Percentiles rank a stretch among this genome's conserved stretches.
phyloP scores from a whole-genome alignment of 768 basidiomycete species.

The Krasilnikovozyma curviuscula region DNA sequence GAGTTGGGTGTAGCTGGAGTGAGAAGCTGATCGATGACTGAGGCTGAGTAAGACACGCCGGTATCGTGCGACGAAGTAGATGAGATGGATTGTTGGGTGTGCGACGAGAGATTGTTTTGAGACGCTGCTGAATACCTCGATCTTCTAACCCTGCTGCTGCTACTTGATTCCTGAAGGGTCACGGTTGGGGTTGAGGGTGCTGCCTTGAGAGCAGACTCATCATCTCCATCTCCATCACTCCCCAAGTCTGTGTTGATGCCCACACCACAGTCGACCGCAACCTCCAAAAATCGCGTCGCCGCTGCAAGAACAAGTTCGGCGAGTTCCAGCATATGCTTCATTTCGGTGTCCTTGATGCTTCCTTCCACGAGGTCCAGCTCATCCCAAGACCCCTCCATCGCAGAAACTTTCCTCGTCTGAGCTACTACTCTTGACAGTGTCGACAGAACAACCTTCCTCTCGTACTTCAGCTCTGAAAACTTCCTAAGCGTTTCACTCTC shows the following conservation, averaged over 20 bases:
- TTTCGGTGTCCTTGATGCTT: constrained; percentile 36
- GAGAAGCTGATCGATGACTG: neutral
- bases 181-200: neutral
- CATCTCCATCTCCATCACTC: neutral
- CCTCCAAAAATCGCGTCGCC: constrained; percentile 51
- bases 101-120: neutral
- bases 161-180: neutral
- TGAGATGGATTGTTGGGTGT: too few relatives aligned
- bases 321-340: constrained; percentile 57
- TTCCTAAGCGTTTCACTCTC: constrained; percentile 53
- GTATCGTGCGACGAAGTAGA: neutral
- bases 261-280: constrained; percentile 27
- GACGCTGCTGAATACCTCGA: neutral
- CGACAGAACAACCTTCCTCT: constrained; percentile 63
- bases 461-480: constrained; percentile 47
- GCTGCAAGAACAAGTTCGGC: constrained; percentile 63
- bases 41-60: neutral
- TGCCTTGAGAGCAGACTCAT: neutral
- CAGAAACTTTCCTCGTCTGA: constrained; percentile 19
- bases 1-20: too few relatives aligned
- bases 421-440: constrained; percentile 58
- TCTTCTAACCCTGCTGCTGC: neutral
- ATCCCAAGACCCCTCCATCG: neutral
- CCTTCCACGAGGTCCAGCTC: constrained; percentile 18
- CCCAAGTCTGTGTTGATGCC: neutral